Percentiles rank a stretch among this genome's conserved stretches.
Conservation (phyloP, 164 flowering plant genomes). For the Piper longum region DNA sequence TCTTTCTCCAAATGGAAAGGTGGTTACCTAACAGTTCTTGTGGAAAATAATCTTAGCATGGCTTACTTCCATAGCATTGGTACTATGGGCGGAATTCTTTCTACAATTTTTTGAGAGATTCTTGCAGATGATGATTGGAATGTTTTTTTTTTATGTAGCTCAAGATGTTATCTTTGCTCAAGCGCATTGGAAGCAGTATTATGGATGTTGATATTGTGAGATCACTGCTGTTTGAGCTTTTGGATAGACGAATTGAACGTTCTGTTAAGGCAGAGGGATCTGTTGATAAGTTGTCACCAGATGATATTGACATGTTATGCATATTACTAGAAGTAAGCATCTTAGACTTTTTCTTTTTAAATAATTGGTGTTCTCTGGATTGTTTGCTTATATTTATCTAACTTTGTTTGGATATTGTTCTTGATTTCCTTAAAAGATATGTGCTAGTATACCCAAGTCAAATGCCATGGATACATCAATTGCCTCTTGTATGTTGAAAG, state of each 20-base stretch:
- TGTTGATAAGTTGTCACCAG: slow-evolving; percentile 25
- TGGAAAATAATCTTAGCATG: not conserved
- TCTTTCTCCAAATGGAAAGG: slow-evolving; percentile 69
- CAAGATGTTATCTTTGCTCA: slow-evolving; percentile 46
- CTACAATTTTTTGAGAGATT: not conserved
- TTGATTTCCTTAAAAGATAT: slow-evolving; percentile 19
- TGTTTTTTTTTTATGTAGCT: slow-evolving; percentile 35
- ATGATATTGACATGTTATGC: slow-evolving; percentile 52
- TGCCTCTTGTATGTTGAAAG: slow-evolving; percentile 32
- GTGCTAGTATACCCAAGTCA: slow-evolving; percentile 20
- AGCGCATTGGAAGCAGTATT: slow-evolving; percentile 41
- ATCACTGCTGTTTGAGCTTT: slow-evolving; percentile 40
- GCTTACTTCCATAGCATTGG: too few species aligned
- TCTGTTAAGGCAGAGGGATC: slow-evolving; percentile 21
- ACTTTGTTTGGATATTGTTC: not conserved
- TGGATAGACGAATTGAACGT: slow-evolving; percentile 31
- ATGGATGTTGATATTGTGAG: slow-evolving; percentile 32
- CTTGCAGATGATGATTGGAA: not conserved
- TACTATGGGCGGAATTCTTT: not conserved
- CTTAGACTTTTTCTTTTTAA: not conserved
- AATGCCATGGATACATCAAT: slow-evolving; percentile 9
- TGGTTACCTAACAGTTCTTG: slow-evolving; percentile 10
- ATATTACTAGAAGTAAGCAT: slow-evolving; percentile 57
- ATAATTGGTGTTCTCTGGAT: not conserved
- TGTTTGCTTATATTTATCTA: not conserved